Conservation (phyloP, 2,329 filamentous ascomycete species). For the Ophiostoma perfectum region DNA sequence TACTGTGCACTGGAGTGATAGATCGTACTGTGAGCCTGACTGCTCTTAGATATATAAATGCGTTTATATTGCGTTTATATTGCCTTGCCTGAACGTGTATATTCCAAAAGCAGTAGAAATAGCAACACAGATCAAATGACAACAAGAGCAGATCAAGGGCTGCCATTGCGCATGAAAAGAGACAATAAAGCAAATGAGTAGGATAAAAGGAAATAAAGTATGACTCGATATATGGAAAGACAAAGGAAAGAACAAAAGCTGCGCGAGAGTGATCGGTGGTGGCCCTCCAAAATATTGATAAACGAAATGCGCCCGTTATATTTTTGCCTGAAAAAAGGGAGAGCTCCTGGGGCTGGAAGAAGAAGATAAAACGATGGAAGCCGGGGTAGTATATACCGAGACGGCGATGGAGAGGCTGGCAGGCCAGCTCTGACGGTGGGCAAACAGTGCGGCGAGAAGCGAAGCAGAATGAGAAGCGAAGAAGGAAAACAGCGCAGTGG, state of each 20-base stretch:
- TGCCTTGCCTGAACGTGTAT: neutral
- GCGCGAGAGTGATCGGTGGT: neutral
- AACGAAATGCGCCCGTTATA: neutral
- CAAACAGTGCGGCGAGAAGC: neutral
- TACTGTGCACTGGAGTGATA: too few species aligned
- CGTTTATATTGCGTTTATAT: neutral
- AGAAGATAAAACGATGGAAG: neutral
- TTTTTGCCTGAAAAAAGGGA: slow-evolving; percentile 2
- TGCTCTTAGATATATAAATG: too few species aligned
- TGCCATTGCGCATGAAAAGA: neutral
- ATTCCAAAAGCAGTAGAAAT: neutral
- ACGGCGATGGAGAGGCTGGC: neutral
- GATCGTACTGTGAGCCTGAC: too few species aligned
- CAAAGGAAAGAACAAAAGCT: slow-evolving; percentile 3
- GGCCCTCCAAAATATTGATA: neutral
- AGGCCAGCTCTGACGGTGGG: neutral
- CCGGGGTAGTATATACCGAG: neutral
- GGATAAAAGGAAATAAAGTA: neutral
- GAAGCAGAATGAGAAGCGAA: neutral
- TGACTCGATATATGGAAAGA: slow-evolving; percentile 11
- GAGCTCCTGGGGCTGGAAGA: too few species aligned
- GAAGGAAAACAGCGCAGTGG: neutral
- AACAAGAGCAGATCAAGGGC: too few species aligned
- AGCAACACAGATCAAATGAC: neutral
- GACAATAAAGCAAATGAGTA: neutral